Conservation (phyloP, 257 asterid genomes). For the Gardenia jasminoides region DNA sequence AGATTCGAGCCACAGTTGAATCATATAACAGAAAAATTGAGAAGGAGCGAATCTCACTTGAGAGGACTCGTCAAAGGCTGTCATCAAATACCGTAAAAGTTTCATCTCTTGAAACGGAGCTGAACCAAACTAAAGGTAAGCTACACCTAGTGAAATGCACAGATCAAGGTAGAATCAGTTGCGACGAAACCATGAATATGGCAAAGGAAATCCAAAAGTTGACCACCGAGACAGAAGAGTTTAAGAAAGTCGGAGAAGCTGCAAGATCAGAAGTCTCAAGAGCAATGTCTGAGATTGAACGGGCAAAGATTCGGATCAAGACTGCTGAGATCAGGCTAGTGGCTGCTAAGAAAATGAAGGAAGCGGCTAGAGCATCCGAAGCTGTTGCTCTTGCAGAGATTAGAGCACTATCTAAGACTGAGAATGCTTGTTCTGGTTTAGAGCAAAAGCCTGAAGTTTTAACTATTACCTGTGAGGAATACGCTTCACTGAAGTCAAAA, state of each 20-base stretch:
- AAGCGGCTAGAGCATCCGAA: constrained; percentile 85
- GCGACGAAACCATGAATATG: constrained; percentile 38
- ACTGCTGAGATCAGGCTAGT: constrained; percentile 67
- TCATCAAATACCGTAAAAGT: constrained; percentile 52
- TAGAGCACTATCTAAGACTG: constrained; percentile 49
- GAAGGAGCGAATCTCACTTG: constrained; percentile 74
- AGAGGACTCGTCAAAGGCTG: constrained; percentile 73
- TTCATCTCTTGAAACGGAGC: constrained; percentile 60
- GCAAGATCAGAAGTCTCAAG: constrained; percentile 53
- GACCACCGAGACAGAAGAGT: constrained; percentile 65
- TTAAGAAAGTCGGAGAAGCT: constrained; percentile 65
- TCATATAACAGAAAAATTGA: constrained; percentile 67
- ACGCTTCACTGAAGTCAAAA: constrained; percentile 54
- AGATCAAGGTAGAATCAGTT: constrained; percentile 16
- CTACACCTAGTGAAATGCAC: constrained; percentile 33
- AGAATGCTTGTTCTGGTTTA: constrained; percentile 15
- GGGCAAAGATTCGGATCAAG: constrained; percentile 54
- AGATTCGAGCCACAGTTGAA: constrained; percentile 69
- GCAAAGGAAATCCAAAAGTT: constrained; percentile 63
- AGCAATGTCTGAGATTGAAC: constrained; percentile 71
- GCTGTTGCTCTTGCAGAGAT: constrained; percentile 81
- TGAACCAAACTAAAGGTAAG: constrained; percentile 46
- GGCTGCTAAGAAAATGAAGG: constrained; percentile 87
- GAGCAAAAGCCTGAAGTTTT: constrained; percentile 37
- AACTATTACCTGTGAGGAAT: constrained; percentile 65